Conservation (phyloP, 2,329 filamentous ascomycete species). For the Botrytis fragariae region DNA sequence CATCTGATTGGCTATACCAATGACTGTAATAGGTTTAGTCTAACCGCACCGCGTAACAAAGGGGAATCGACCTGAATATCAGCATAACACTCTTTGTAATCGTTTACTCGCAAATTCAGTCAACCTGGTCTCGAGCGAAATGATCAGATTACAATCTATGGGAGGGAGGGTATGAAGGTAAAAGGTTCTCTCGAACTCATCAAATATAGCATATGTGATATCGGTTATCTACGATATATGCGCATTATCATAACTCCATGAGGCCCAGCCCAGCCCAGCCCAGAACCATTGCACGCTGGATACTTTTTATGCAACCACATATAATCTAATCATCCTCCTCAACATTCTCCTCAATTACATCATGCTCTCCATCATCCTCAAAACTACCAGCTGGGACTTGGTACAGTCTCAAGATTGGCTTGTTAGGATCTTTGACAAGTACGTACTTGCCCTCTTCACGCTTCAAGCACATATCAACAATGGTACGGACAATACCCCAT, state of each 20-base stretch:
- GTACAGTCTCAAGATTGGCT: slow-evolving; percentile 90
- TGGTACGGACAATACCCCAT: slow-evolving; percentile 98
- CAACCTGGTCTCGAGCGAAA: background rate
- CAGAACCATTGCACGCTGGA: background rate
- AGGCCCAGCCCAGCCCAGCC: slow-evolving; percentile 12
- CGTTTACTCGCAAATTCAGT: background rate
- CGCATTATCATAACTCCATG: slow-evolving; percentile 19
- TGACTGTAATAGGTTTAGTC: background rate
- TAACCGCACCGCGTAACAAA: background rate
- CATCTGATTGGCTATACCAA: background rate
- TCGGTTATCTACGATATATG: slow-evolving; percentile 5
- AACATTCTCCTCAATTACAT: slow-evolving; percentile 36
- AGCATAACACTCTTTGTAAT: background rate
- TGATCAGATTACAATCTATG: background rate
- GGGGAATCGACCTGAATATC: background rate
- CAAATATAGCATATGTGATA: slow-evolving; percentile 7
- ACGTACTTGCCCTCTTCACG: slow-evolving; percentile 80
- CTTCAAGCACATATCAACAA: slow-evolving; percentile 88
- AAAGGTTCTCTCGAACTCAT: background rate
- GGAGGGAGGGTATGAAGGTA: background rate
- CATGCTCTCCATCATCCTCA: slow-evolving; percentile 78
- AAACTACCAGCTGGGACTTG: slow-evolving; percentile 84
- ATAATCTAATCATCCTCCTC: slow-evolving; percentile 33
- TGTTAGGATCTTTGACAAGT: slow-evolving; percentile 89
- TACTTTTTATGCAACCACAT: background rate